A percentile compares a stretch with the other conserved stretches of the same genome.
phyloP scores from a whole-genome alignment of 2,329 filamentous ascomycete species.

The Didymosphaeria variabile region DNA sequence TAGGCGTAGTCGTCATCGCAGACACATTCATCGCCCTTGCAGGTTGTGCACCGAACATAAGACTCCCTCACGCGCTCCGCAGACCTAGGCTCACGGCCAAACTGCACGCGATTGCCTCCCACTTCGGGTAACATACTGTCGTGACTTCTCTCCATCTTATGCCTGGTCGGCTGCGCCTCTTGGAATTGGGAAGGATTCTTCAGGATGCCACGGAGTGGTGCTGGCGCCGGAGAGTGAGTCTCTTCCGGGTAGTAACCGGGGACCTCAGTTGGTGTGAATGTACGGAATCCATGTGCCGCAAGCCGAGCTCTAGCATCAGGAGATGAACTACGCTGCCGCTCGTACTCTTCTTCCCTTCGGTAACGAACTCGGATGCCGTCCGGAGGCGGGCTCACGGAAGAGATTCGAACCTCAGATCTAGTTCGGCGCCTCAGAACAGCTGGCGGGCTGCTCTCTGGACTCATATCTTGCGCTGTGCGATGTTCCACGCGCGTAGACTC shows the following conservation, averaged over 20 bases:
- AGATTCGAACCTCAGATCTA: slow-evolving; percentile 23
- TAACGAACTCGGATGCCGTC: slow-evolving; percentile 17
- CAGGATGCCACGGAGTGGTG: slow-evolving; percentile 36
- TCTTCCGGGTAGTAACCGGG: slow-evolving; percentile 29
- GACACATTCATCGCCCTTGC: slow-evolving; percentile 18
- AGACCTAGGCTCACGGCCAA: slow-evolving; percentile 25
- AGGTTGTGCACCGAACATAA: slow-evolving; percentile 1
- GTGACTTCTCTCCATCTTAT: slow-evolving; percentile 31
- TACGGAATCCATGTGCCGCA: slow-evolving; percentile 34
- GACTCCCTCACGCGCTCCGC: slow-evolving; percentile 11
- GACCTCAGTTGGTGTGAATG: slow-evolving; percentile 23
- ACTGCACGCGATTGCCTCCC: slow-evolving; percentile 42
- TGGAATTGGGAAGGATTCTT: slow-evolving; percentile 29
- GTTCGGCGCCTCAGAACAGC: slow-evolving; percentile 19
- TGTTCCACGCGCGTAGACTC: neutral
- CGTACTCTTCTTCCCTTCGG: slow-evolving; percentile 32
- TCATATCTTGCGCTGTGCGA: slow-evolving; percentile 31
- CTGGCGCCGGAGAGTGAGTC: slow-evolving; percentile 20
- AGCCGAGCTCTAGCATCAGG: slow-evolving; percentile 36
- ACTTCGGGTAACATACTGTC: slow-evolving; percentile 43
- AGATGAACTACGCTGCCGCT: slow-evolving; percentile 24
- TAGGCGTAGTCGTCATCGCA: slow-evolving; percentile 22
- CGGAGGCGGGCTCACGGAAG: slow-evolving; percentile 32
- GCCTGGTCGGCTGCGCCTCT: slow-evolving; percentile 29
- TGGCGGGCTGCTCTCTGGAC: slow-evolving; percentile 17